Evolutionary conservation across 805 yeast genomes (phyloP).

Genomic region (Nakazawaea laoshanensis): DNA sequence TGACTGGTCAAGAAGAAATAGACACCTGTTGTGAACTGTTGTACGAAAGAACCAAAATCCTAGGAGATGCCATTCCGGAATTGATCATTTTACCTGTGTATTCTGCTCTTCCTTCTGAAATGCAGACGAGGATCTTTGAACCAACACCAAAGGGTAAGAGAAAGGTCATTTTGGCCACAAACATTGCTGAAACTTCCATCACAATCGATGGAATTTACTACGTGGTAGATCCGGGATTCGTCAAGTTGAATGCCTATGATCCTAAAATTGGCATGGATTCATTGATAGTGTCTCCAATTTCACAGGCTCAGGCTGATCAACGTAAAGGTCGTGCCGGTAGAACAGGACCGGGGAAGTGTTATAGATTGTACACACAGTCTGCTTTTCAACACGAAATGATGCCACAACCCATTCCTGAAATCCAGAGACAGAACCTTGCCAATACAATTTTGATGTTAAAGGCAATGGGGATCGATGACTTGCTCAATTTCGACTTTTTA

Average conservation of each 20-base stretch:
- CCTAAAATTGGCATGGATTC: conserved; percentile 90
- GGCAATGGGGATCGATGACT: conserved; percentile 83
- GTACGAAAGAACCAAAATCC: conserved; percentile 48
- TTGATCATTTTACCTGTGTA: conserved; percentile 80
- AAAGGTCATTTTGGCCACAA: conserved; percentile 90
- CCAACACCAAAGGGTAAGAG: conserved; percentile 78
- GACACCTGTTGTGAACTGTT: conserved; percentile 80
- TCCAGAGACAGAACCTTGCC: conserved; percentile 80
- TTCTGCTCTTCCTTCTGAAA: conserved; percentile 84
- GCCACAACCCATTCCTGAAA: conserved; percentile 80
- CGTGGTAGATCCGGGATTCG: conserved; percentile 93
- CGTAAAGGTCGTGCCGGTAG: conserved; percentile 97
- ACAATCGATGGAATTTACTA: conserved; percentile 90
- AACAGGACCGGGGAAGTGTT: conserved; percentile 94
- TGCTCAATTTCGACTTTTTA: conserved; percentile 79
- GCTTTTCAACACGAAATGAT: conserved; percentile 75
- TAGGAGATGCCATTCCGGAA: conserved; percentile 58
- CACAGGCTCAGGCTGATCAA: conserved; percentile 94
- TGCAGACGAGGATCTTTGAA: conserved; percentile 83
- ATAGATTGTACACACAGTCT: conserved; percentile 77
- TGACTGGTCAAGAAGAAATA: conserved; percentile 93
- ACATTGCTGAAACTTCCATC: conserved; percentile 94
- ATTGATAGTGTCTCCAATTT: conserved; percentile 73
- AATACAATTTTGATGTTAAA: conserved; percentile 78
- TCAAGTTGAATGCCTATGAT: conserved; percentile 83